phyloP scores from a whole-genome alignment of 257 asterid genomes.

The Salvia splendens region DNA sequence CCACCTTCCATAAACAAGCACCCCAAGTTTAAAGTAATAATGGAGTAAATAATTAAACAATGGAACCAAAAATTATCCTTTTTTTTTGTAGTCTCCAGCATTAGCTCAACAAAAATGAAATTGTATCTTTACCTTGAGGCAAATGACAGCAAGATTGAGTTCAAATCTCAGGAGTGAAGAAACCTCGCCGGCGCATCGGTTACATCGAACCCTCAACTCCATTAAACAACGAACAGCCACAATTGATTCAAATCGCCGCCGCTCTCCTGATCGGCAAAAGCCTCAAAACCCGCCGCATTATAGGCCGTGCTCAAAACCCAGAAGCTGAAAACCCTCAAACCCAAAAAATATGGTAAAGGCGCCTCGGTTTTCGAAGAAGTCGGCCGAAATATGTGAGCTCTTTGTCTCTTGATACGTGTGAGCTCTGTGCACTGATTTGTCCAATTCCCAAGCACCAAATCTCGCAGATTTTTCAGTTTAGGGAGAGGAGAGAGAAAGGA shows the following conservation, averaged over 20 bases:
- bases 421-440: slow-evolving; percentile 26
- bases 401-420: slow-evolving; percentile 11
- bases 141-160: slow-evolving; percentile 42
- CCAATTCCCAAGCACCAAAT: slow-evolving; percentile 7
- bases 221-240: slow-evolving; percentile 58
- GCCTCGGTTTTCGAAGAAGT: slow-evolving; percentile 36
- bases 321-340: slow-evolving; percentile 37
- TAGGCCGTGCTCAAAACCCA: slow-evolving; percentile 36
- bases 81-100: neutral
- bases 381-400: slow-evolving; percentile 28
- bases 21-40: slow-evolving; percentile 30
- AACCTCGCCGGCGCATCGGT: slow-evolving; percentile 54
- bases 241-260: slow-evolving; percentile 70
- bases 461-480: slow-evolving; percentile 17
- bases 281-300: slow-evolving; percentile 60
- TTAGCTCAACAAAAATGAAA: slow-evolving; percentile 14
- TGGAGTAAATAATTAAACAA: neutral
- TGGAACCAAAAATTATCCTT: neutral
- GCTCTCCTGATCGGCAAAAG: slow-evolving; percentile 53
- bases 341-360: slow-evolving; percentile 23
- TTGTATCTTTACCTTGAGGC: slow-evolving; percentile 41
- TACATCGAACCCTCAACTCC: slow-evolving; percentile 80
- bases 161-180: slow-evolving; percentile 47
- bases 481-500: neutral
- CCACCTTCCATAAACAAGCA: slow-evolving; percentile 22